These are phyloP conservation scores for Musa schizocarpa DNA, from an alignment of 176 grass and related monocot species.

Conservation along the genomic window DNA sequence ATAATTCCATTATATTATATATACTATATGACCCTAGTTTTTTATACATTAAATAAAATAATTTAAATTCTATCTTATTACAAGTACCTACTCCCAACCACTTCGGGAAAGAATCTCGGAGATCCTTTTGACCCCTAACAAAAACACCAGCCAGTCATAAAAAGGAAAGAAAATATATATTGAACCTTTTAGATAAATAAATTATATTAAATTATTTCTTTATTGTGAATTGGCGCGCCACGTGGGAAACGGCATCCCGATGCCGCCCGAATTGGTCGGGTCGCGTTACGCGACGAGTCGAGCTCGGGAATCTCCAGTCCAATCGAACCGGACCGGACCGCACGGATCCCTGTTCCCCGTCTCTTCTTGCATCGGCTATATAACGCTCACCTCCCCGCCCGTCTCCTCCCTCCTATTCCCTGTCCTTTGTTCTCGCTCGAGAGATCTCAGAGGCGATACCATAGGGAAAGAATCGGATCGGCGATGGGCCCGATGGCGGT, in stretches of 20 bases:
- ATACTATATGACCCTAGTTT: too few relatives aligned
- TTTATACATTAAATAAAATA: too few relatives aligned
- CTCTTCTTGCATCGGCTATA: not conserved
- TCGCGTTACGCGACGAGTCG: constrained; percentile 8
- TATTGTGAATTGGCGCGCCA: not conserved
- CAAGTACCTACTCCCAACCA: too few relatives aligned
- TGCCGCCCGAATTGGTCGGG: not conserved
- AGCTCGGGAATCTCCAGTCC: not conserved
- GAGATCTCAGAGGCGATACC: not conserved
- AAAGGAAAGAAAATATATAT: not conserved
- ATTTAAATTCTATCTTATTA: too few relatives aligned
- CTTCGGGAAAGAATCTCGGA: too few relatives aligned
- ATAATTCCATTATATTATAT: too few relatives aligned
- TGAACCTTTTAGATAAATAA: not conserved
- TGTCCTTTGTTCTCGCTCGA: not conserved
- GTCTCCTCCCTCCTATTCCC: not conserved
- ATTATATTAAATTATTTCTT: too few relatives aligned
- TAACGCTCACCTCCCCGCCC: too few relatives aligned
- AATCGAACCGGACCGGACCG: not conserved
- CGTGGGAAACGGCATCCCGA: not conserved
- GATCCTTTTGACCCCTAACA: too few relatives aligned
- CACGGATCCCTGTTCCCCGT: not conserved
- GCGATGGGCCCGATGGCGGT: constrained; percentile 30
- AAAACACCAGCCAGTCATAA: not conserved
- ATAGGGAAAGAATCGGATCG: not conserved